phyloP scores from a whole-genome alignment of 768 basidiomycete species.

The Boletus barrowsii region DNA sequence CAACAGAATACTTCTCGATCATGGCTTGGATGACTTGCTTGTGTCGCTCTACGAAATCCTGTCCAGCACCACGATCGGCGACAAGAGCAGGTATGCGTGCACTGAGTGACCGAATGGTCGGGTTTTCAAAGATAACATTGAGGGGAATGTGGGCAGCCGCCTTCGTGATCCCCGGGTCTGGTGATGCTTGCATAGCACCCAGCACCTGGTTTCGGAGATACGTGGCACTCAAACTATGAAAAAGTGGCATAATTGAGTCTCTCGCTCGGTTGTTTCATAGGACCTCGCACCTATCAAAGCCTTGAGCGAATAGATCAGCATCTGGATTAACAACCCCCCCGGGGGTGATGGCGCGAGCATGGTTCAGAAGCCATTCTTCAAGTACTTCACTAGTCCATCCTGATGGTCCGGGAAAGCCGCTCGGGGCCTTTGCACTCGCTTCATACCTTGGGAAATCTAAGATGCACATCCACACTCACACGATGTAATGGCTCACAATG shows the following conservation, averaged over 20 bases:
- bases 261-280: neutral
- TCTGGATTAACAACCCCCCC: slow-evolving; percentile 1
- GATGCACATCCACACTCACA: neutral
- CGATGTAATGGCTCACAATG: slow-evolving; percentile 11
- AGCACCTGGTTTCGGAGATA: slow-evolving; percentile 20
- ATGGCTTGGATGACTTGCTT: slow-evolving; percentile 24
- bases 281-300: slow-evolving; percentile 32
- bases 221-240: slow-evolving; percentile 22
- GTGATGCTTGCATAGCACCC: slow-evolving; percentile 8
- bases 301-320: slow-evolving; percentile 27
- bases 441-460: neutral
- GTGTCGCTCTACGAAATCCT: neutral
- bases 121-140: slow-evolving; percentile 36
- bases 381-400: neutral
- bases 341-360: neutral
- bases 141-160: slow-evolving; percentile 16
- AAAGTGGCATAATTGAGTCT: neutral
- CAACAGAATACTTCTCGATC: slow-evolving; percentile 36
- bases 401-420: neutral
- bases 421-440: neutral
- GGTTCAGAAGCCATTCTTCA: slow-evolving; percentile 13
- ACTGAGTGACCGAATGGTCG: slow-evolving; percentile 22
- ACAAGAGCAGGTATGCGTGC: neutral
- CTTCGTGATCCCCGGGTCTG: neutral
- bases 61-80: neutral